Conservation (phyloP, 257 asterid species). For the Salvia rosmarinus region DNA sequence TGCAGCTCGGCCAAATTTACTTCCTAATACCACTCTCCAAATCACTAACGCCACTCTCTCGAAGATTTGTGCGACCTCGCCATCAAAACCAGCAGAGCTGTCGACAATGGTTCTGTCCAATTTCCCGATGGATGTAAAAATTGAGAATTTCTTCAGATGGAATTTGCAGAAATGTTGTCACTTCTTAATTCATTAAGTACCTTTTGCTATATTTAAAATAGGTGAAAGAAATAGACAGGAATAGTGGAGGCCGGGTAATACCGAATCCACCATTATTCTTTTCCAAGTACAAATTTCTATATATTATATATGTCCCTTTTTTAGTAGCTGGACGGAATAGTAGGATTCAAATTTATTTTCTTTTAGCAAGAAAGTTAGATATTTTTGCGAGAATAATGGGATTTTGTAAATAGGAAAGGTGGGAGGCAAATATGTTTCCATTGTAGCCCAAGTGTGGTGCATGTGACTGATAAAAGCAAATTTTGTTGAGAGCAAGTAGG, state of each 20-base stretch:
- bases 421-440: not conserved
- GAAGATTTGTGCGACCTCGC: slow-evolving; percentile 49
- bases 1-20: slow-evolving; percentile 44
- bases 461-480: not conserved
- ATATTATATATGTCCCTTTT: not conserved
- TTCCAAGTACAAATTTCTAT: not conserved
- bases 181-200: not conserved
- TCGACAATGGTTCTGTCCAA: not conserved
- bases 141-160: slow-evolving; percentile 16
- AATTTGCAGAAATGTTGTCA: slow-evolving; percentile 24
- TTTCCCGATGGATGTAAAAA: slow-evolving; percentile 17
- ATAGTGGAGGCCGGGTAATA: not conserved
- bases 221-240: not conserved
- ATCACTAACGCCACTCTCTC: slow-evolving; percentile 40
- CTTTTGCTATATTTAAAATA: not conserved
- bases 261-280: not conserved
- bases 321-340: not conserved
- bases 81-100: slow-evolving; percentile 46
- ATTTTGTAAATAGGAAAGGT: slow-evolving; percentile 6
- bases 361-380: not conserved
- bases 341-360: not conserved
- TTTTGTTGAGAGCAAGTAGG: not conserved
- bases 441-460: too few species aligned
- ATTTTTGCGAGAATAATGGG: not conserved
- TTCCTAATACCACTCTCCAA: slow-evolving; percentile 50